Evolutionary conservation across 768 basidiomycete genomes (phyloP).

Genomic region (Rickenella mellea): DNA sequence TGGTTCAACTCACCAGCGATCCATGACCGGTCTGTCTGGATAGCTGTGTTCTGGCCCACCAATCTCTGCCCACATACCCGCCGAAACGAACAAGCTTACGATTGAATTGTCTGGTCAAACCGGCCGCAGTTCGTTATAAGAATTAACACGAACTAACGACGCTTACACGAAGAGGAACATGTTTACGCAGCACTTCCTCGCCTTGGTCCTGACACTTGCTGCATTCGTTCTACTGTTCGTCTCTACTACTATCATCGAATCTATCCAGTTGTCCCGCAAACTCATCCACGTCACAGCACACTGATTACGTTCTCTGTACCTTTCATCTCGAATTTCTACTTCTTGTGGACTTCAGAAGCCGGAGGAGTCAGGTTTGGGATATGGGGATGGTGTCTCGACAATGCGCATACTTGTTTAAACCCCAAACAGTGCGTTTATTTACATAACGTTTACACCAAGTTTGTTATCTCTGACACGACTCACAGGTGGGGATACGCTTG

Average conservation of each 20-base stretch:
- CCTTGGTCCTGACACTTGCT: background rate
- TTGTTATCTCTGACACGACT: background rate
- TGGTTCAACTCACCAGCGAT: too few species aligned
- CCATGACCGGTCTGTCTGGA: too few species aligned
- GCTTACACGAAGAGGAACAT: too few species aligned
- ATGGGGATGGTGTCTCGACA: constrained; percentile 16
- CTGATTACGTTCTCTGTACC: constrained; percentile 16
- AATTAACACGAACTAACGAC: too few species aligned
- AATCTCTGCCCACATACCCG: too few species aligned
- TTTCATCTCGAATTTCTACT: constrained; percentile 13
- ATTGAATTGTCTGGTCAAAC: too few species aligned
- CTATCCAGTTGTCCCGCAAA: background rate
- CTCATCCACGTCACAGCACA: constrained; percentile 6
- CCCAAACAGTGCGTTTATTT: constrained; percentile 5
- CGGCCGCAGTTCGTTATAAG: too few species aligned
- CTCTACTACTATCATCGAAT: background rate
- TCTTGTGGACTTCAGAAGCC: constrained; percentile 7
- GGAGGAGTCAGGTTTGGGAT: constrained; percentile 15
- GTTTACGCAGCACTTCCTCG: background rate
- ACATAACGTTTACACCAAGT: background rate
- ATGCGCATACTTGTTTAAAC: constrained; percentile 8
- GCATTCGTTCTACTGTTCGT: background rate
- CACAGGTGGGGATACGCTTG: constrained; percentile 11
- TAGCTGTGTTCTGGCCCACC: too few species aligned
- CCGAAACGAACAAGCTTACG: too few species aligned